Percentiles rank a stretch among this genome's conserved stretches.
Conservation (phyloP, 2,329 filamentous ascomycete species). For the Xylogone sp. region DNA sequence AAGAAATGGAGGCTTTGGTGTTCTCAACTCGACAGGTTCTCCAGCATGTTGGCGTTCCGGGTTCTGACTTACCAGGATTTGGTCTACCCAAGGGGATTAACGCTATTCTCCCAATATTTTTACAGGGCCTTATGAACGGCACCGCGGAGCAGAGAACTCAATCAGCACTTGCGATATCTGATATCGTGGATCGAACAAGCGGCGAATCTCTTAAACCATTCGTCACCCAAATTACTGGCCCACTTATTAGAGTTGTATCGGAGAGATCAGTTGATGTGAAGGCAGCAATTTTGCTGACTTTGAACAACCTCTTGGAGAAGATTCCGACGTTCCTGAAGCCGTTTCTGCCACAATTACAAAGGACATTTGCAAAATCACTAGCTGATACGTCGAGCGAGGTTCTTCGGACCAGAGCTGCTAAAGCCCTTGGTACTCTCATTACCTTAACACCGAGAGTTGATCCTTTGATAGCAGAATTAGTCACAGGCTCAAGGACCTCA, state of each 20-base stretch:
- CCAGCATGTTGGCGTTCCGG: slow-evolving; percentile 82
- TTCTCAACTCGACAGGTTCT: slow-evolving; percentile 81
- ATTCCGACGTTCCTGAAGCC: slow-evolving; percentile 94
- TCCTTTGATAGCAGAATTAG: slow-evolving; percentile 85
- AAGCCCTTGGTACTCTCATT: slow-evolving; percentile 91
- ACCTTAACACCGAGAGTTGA: slow-evolving; percentile 94
- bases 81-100: slow-evolving; percentile 94
- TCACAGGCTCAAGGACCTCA: slow-evolving; percentile 89
- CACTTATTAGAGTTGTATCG: slow-evolving; percentile 94
- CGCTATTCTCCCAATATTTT: slow-evolving; percentile 90
- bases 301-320: slow-evolving; percentile 95
- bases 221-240: slow-evolving; percentile 95
- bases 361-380: slow-evolving; percentile 93
- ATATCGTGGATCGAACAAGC: slow-evolving; percentile 90
- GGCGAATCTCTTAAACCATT: slow-evolving; percentile 86
- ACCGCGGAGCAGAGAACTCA: slow-evolving; percentile 88
- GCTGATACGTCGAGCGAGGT: slow-evolving; percentile 91
- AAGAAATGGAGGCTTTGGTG: slow-evolving; percentile 95
- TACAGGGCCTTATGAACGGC: slow-evolving; percentile 97
- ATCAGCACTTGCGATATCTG: slow-evolving; percentile 88
- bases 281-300: slow-evolving; percentile 85
- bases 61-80: slow-evolving; percentile 83
- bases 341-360: slow-evolving; percentile 92
- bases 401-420: slow-evolving; percentile 82
- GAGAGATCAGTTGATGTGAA: slow-evolving; percentile 96